Evolutionary conservation across 768 basidiomycete species (phyloP).

Genomic region (Panus rudis): DNA sequence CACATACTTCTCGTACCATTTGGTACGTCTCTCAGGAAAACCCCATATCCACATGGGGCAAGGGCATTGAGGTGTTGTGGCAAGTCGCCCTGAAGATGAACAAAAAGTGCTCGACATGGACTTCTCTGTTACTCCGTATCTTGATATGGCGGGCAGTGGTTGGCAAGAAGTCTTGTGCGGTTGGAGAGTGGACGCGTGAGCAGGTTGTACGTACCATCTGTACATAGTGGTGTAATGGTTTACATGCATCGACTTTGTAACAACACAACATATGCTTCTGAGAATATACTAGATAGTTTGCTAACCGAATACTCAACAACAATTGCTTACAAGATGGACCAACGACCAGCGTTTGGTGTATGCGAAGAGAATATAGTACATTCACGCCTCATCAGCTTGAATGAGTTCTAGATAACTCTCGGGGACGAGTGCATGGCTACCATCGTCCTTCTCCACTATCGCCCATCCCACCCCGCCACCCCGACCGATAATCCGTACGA

Average conservation of each 20-base stretch:
- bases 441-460: constrained; percentile 46
- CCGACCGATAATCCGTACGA: constrained; percentile 64
- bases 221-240: no score
- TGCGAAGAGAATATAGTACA: no score
- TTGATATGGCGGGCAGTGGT: constrained; percentile 48
- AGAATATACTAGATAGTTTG: no score
- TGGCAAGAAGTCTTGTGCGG: constrained; percentile 28
- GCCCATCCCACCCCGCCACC: constrained; percentile 82
- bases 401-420: constrained; percentile 69
- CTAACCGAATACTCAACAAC: no score
- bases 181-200: constrained; percentile 53
- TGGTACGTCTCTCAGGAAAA: not conserved
- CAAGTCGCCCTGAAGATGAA: constrained; percentile 37
- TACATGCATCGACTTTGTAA: no score
- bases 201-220: constrained; percentile 27
- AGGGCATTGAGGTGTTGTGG: constrained; percentile 51
- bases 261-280: no score
- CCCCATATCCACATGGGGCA: constrained; percentile 35
- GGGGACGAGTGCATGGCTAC: constrained; percentile 66
- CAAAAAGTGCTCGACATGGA: constrained; percentile 36
- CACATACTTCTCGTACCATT: not conserved
- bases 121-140: constrained; percentile 43
- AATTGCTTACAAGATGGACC: no score
- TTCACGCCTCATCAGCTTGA: constrained; percentile 31
- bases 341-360: no score